These are phyloP conservation scores for Colletotrichum musae DNA, from an alignment of 2,329 filamentous ascomycete genomes.

Conservation along the genomic window DNA sequence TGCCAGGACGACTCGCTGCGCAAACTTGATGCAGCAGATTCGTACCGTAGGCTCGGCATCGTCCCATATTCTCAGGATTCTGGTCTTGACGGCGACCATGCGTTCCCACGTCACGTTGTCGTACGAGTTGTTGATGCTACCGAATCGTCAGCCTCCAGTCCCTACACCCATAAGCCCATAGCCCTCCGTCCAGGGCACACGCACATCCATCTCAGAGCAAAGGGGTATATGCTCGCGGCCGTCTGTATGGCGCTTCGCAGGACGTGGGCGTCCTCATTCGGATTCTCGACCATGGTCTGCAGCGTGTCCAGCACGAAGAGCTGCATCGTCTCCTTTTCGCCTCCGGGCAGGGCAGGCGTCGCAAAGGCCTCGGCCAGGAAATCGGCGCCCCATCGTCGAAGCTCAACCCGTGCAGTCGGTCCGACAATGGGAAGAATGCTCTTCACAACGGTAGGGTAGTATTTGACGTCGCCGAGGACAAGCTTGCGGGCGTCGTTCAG, in stretches of 20 bases:
- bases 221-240: slow-evolving; percentile 91
- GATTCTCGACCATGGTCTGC: slow-evolving; percentile 76
- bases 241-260: slow-evolving; percentile 90
- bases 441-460: slow-evolving; percentile 93
- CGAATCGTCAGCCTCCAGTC: slow-evolving; percentile 47
- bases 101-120: slow-evolving; percentile 88
- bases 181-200: slow-evolving; percentile 57
- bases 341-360: slow-evolving; percentile 83
- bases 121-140: slow-evolving; percentile 88
- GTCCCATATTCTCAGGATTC: slow-evolving; percentile 92
- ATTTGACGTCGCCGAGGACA: slow-evolving; percentile 86
- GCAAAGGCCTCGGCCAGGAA: slow-evolving; percentile 97
- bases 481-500: slow-evolving; percentile 92
- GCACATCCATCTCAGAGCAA: slow-evolving; percentile 95
- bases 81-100: slow-evolving; percentile 90
- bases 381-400: slow-evolving; percentile 95
- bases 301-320: slow-evolving; percentile 84
- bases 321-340: slow-evolving; percentile 86
- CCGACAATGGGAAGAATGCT: slow-evolving; percentile 94
- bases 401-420: slow-evolving; percentile 79
- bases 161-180: background rate
- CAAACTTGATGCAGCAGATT: slow-evolving; percentile 98
- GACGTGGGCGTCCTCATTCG: slow-evolving; percentile 84
- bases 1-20: slow-evolving; percentile 91
- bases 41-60: slow-evolving; percentile 80